Conservation (phyloP, 2,329 filamentous ascomycete genomes). For the Aciculosporium take region DNA sequence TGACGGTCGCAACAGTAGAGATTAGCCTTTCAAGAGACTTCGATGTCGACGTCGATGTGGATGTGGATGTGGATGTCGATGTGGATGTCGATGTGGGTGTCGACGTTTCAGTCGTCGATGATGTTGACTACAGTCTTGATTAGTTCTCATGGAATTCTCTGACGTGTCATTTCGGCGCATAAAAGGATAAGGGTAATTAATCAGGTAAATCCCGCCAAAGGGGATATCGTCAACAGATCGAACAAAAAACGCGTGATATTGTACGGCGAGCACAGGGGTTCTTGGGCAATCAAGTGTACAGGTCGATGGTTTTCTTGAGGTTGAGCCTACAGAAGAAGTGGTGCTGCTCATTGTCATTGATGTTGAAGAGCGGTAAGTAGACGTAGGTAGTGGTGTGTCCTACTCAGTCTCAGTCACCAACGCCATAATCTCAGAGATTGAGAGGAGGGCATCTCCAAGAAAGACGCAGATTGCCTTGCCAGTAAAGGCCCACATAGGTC, state of each 20-base stretch:
- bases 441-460: background rate
- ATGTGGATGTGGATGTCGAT: background rate
- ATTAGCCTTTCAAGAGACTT: conserved; percentile 19
- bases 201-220: too few species aligned
- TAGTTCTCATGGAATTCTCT: background rate
- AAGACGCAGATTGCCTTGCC: conserved; percentile 8
- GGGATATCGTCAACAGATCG: background rate
- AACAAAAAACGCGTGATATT: background rate
- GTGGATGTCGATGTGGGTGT: background rate
- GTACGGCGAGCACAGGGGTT: background rate
- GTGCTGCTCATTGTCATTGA: conserved; percentile 12
- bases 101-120: conserved; percentile 1
- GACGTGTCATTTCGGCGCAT: background rate
- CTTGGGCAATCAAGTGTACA: background rate
- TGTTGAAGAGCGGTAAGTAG: conserved; percentile 12
- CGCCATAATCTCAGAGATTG: conserved; percentile 13
- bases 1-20: conserved; percentile 29
- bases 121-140: background rate
- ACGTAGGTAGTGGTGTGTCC: conserved; percentile 15
- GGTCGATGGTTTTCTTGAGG: conserved; percentile 6
- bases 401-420: conserved; percentile 23
- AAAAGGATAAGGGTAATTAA: background rate
- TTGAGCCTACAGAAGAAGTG: conserved; percentile 24
- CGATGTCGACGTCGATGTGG: conserved; percentile 6
- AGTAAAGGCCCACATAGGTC: conserved; percentile 8